A percentile compares a stretch with the other conserved stretches of the same genome.
These are phyloP conservation scores for Gonium pectorale DNA, from an alignment of 139 green algal genomes.

Conservation along the genomic window DNA sequence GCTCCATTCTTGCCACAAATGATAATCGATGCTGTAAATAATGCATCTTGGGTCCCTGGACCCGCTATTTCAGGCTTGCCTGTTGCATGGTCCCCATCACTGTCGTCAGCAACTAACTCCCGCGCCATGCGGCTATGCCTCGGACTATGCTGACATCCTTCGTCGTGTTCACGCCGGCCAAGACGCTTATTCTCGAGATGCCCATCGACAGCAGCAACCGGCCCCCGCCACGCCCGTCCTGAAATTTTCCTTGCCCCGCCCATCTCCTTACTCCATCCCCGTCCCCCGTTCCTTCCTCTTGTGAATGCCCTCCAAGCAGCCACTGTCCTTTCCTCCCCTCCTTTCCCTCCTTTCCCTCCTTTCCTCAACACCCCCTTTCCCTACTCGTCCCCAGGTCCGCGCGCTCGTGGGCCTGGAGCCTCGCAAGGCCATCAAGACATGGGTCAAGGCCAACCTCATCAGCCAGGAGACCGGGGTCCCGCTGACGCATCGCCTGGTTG, in stretches of 20 bases:
- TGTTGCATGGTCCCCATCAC: too few species aligned
- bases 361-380: neutral
- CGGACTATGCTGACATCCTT: too few species aligned
- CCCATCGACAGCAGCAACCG: too few species aligned
- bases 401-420: slow-evolving; percentile 28
- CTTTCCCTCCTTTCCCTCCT: neutral
- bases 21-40: neutral
- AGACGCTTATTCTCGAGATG: too few species aligned
- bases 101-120: too few species aligned
- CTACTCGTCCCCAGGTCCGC: slow-evolving; percentile 16
- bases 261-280: neutral
- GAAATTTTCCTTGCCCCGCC: too few species aligned
- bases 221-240: neutral
- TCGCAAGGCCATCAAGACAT: slow-evolving; percentile 30
- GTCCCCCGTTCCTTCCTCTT: neutral
- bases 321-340: too few species aligned
- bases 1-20: neutral
- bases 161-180: too few species aligned
- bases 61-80: too few species aligned
- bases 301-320: neutral
- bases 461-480: slow-evolving; percentile 35
- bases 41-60: too few species aligned
- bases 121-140: too few species aligned
- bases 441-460: slow-evolving; percentile 44
- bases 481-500: slow-evolving; percentile 35